These are phyloP conservation scores for Solanum hybrid DNA, from an alignment of 305 asterid species.

Conservation along the genomic window DNA sequence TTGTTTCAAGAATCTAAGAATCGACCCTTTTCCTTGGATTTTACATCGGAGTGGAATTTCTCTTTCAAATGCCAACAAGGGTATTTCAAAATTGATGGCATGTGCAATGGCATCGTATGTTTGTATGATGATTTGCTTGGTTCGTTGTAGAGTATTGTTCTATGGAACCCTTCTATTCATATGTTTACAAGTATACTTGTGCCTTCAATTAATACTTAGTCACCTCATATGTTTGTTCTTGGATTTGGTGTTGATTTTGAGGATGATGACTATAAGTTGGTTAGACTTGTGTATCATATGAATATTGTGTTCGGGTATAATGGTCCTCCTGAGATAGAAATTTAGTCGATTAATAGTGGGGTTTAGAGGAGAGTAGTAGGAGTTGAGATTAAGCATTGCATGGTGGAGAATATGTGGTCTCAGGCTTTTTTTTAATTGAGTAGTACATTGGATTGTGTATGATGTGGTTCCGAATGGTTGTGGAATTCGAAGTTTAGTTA, in stretches of 20 bases:
- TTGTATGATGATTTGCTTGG: neutral
- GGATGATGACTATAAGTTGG: neutral
- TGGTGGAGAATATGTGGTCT: neutral
- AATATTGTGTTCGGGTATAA: neutral
- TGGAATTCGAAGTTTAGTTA: neutral
- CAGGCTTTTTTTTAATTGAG: neutral
- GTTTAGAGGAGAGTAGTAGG: neutral
- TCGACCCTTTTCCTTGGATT: neutral
- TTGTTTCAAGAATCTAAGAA: neutral
- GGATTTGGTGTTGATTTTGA: neutral
- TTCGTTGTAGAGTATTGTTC: neutral
- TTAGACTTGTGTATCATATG: neutral
- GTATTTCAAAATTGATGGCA: neutral
- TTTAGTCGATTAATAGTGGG: neutral
- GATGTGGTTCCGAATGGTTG: neutral
- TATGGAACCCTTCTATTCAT: neutral
- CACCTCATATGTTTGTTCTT: neutral
- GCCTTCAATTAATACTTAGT: neutral
- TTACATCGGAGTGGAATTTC: neutral
- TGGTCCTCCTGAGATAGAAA: neutral
- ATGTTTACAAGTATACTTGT: neutral
- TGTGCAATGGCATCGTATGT: neutral
- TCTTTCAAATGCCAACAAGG: neutral
- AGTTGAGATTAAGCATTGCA: neutral
- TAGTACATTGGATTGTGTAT: neutral